Evolutionary conservation across 2,329 filamentous ascomycete genomes (phyloP).

Genomic region (Paracoccidioides lutzii): DNA sequence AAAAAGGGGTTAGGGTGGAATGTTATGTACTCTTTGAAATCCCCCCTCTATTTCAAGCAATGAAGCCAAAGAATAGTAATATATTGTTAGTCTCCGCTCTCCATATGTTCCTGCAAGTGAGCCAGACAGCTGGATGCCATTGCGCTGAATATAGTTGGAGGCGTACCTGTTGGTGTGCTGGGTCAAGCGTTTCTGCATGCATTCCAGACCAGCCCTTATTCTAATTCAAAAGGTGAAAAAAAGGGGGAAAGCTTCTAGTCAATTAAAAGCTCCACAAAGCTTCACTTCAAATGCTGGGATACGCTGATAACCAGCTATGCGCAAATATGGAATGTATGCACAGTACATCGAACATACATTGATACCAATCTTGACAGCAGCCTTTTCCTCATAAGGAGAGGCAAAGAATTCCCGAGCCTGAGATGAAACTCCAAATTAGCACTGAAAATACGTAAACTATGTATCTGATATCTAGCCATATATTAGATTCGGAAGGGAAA

Average conservation of each 20-base stretch:
- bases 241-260: not conserved
- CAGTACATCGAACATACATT: constrained; percentile 28
- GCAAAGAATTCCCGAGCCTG: constrained; percentile 63
- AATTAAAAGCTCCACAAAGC: not conserved
- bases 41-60: constrained; percentile 46
- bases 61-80: not conserved
- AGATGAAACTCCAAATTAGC: not conserved
- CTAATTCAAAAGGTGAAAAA: constrained; percentile 25
- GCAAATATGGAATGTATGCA: not conserved
- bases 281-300: not conserved
- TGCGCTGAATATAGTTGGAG: not conserved
- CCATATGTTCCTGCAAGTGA: not conserved
- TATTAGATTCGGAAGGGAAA: not conserved
- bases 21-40: constrained; percentile 68
- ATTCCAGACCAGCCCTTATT: constrained; percentile 84
- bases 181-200: constrained; percentile 79
- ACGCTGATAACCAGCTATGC: not conserved
- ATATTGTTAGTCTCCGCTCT: not conserved
- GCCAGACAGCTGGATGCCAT: not conserved
- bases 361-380: constrained; percentile 58
- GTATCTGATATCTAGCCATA: not conserved
- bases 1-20: not conserved
- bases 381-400: constrained; percentile 58
- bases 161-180: constrained; percentile 61
- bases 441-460: not conserved